Evolutionary conservation across 257 asterid species (phyloP), one percentile per base, ranked within the genome.

Genomic region (Henckelia pumila): DNA sequence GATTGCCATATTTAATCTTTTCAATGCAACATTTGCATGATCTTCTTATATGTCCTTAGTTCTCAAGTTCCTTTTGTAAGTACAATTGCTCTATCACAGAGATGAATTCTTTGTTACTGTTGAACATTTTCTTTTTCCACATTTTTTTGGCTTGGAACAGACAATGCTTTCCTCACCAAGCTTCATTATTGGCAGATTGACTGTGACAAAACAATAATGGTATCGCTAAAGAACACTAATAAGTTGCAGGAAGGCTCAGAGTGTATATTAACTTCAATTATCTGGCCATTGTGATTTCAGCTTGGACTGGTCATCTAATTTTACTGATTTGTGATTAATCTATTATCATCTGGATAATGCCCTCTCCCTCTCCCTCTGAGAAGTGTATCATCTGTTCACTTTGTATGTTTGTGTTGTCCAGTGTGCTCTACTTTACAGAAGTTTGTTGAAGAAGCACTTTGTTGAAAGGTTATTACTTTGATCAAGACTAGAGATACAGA

Each of bases 391-490:
- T 71, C 70, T 74, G 55, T 71, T 71, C 66, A 71, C 63, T 69
- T 73, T 65, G 59, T 69, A 40, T 66, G 66, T 66, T 64, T 24
- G 13, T 68, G 56, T 59, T 75, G 17, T 81, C 56, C 71, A 90
- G 97, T 93, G 92, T 74, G 99, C 99, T 44, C 95, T 93, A 70
- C 96, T 93, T 62, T 93, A 93, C 89, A n/a, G n/a, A n/a, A n/a
- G n/a, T n/a, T n/a, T n/a, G n/a, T n/a, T n/a, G n/a, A n/a, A n/a
- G n/a, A n/a, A n/a, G n/a, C n/a, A n/a, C n/a, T n/a, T n/a, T n/a
- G n/a, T n/a, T n/a, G n/a, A n/a, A n/a, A n/a, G n/a, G n/a, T n/a
- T n/a, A n/a, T n/a, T n/a, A n/a, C n/a, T n/a, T n/a, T n/a, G n/a
- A n/a, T n/a, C n/a, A n/a, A n/a, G n/a, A n/a, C n/a, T n/a, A n/a